phyloP scores from a whole-genome alignment of 2,329 filamentous ascomycete species.

The Microsporum ferrugineum region DNA sequence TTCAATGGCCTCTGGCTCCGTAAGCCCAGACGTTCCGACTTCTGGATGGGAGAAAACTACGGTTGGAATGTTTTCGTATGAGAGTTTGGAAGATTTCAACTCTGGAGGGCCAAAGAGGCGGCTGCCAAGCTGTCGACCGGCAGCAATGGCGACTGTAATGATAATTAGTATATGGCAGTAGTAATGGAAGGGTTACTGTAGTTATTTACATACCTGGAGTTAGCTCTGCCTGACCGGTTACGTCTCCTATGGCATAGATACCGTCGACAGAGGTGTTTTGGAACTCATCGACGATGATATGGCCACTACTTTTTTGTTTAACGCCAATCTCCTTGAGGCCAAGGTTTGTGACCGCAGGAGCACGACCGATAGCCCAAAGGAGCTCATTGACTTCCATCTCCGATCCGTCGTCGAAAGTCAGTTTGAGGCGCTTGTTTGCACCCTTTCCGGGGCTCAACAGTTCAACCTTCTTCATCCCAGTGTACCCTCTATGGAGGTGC shows the following conservation, averaged over 20 bases:
- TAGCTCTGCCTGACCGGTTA: conserved; percentile 41
- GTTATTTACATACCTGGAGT: conserved; percentile 33
- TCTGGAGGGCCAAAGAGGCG: conserved; percentile 40
- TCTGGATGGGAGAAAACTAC: conserved; percentile 44
- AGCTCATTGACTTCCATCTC: conserved; percentile 39
- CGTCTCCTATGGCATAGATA: conserved; percentile 41
- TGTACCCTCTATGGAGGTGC: conserved; percentile 37
- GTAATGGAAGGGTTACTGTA: not conserved
- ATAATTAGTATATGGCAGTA: not conserved
- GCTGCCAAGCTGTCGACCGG: conserved; percentile 40
- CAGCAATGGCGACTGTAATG: conserved; percentile 39
- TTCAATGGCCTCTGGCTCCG: conserved; percentile 38
- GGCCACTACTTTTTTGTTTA: conserved; percentile 29
- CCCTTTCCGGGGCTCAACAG: conserved; percentile 36
- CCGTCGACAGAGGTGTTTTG: conserved; percentile 40
- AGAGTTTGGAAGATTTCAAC: conserved; percentile 34
- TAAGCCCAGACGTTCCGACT: conserved; percentile 40
- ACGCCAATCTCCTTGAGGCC: conserved; percentile 33
- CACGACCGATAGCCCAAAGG: conserved; percentile 41
- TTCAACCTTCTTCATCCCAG: conserved; percentile 39
- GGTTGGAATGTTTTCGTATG: conserved; percentile 42
- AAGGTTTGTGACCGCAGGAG: conserved; percentile 35
- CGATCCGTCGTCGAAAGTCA: conserved; percentile 33
- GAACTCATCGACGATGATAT: conserved; percentile 39
- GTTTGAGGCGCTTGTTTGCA: conserved; percentile 37